Evolutionary conservation across 768 basidiomycete species (phyloP), one percentile per base, ranked within the genome.

Genomic region (Boletus rubropictus): DNA sequence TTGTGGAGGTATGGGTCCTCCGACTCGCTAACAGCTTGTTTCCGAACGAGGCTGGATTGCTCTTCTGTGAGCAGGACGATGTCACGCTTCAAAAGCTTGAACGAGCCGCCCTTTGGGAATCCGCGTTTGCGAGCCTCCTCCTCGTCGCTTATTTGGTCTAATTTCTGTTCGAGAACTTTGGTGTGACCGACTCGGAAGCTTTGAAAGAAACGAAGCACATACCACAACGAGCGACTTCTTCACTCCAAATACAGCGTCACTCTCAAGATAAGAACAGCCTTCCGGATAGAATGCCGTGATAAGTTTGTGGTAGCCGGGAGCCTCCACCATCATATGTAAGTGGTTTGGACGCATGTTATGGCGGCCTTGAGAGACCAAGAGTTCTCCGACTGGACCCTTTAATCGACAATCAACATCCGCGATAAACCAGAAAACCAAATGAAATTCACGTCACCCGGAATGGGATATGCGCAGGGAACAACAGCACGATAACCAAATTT

Each of bases 271-370:
- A 3, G 70, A 62, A 54, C 89, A 85, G 5, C 79, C 82, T 46
- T 84, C 78, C 12, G 84, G 81, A 62, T 86, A 93, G 9, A 90
- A 62, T 1, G 89, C 80, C 0, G 89, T 91, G 15, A 74, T 69
- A 18, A 93, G 77, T 36, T 78, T 84, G 59, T 81, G 81, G 63
- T 73, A 90, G 25, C 87, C 88, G 4, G 77, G 75, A 0, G 87
- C 86, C 43, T 81, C 67, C 46, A 89, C 71, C 70, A 80, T 73
- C 50, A 91, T 66, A 63, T 93, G 90, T 40, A 93, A 58, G 62
- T 93, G 90, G 37, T 78, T 86, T 10, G 90, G 90, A 12, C 90
- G 75, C 70, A 81, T 81, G 48, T 82, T 79, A 57, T 92, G 90
- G 39, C 90, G 73, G 11, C 74, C 74, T 7, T 89, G 69, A 0